Evolutionary conservation across 2,329 filamentous ascomycete species (phyloP), one percentile per base, ranked within the genome.

Genomic region (Hymenoscyphus linearis): DNA sequence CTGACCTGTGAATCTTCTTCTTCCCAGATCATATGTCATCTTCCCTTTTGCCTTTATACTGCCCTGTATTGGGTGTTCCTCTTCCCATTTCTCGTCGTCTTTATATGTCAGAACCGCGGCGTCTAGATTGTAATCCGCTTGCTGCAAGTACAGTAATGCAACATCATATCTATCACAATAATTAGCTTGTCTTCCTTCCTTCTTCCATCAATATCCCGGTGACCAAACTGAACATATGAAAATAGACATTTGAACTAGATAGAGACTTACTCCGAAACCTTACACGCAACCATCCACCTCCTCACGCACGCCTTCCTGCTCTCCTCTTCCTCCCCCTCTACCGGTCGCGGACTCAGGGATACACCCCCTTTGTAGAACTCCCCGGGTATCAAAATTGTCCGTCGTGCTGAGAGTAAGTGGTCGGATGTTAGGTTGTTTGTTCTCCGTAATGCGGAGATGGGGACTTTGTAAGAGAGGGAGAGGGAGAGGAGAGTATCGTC

Each of bases 261-360:
- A n/a, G n/a, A n/a, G n/a, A 77, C 80, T 76, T 86, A 93, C 78
- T 93, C 88, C 26, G 83, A 78, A 31, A 90, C 87, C 72, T 93
- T 93, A 75, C 87, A 90, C 1, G 81, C 80, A 2, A 91, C 85
- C 90, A 93, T 93, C 79, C 88, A 93, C 64, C 88, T 83, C 50
- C 90, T 80, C 36, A 93, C 80, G 70, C 86, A 87, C 18, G 77
- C 80, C 75, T 90, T 93, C 64, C 85, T 81, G 56, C 82, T 77
- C 74, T 90, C 87, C 69, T 91, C 89, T 53, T 89, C 87, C 70
- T 91, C 89, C 55, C 87, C 85, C 59, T 89, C 88, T n/a, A 90
- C 68, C 0, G 90, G 89, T 31, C 82, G 78, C 1, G 89, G 88
- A 53, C 86, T 90, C 26, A 92, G 76, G 67, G 84, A 88, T 5